Conservation (phyloP, 306 rosid species). For the Dryas drummondii region DNA sequence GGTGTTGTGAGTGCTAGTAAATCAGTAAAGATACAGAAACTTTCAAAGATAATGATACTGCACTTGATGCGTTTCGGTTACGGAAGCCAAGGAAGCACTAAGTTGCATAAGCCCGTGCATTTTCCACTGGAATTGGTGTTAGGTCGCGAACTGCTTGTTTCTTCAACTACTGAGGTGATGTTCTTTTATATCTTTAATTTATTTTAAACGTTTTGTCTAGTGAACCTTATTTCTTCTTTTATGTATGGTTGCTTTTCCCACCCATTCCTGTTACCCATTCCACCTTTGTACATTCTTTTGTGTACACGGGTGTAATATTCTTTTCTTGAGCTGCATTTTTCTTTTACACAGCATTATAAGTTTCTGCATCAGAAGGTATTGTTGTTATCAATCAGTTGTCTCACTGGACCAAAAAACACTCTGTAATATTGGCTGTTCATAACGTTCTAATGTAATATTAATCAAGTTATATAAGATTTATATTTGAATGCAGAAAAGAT, state of each 20-base stretch:
- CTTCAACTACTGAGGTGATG: constrained; percentile 63
- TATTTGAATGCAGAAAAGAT: no score
- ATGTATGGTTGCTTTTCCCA: not conserved
- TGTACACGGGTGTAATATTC: no score
- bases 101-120: constrained; percentile 77
- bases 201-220: not conserved
- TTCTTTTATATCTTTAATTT: not conserved
- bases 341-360: no score
- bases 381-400: no score
- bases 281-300: no score
- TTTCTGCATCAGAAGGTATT: no score
- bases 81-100: constrained; percentile 98
- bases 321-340: no score
- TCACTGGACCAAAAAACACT: no score
- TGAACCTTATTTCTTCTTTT: not conserved
- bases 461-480: no score
- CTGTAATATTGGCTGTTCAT: no score
- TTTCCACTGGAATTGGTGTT: constrained; percentile 78
- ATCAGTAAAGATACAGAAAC: constrained; percentile 66
- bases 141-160: constrained; percentile 73
- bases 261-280: not conserved
- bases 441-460: no score
- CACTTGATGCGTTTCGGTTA: constrained; percentile 92
- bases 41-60: constrained; percentile 84
- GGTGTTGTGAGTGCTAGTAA: constrained; percentile 81